These are phyloP conservation scores for Pueraria montana DNA, from an alignment of 306 rosid genomes.

Conservation along the genomic window DNA sequence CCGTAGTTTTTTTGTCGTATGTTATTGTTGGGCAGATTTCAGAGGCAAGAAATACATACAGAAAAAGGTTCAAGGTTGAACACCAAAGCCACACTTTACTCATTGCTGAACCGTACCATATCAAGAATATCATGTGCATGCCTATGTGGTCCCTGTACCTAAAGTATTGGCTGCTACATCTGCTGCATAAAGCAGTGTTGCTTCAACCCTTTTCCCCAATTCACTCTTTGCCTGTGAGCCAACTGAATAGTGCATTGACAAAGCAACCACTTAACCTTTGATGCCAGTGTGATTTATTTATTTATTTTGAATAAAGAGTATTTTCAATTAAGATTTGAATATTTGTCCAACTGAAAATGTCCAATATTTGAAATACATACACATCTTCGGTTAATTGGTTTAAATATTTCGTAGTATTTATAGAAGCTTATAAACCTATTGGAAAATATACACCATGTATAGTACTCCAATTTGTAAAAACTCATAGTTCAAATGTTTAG, in stretches of 20 bases:
- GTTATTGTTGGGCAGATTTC: not conserved
- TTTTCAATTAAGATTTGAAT: not conserved
- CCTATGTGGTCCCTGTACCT: constrained; percentile 43
- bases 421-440: not conserved
- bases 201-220: constrained; percentile 7
- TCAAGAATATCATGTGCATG: constrained; percentile 46
- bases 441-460: not conserved
- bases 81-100: constrained; percentile 43
- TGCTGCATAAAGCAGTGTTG: constrained; percentile 46
- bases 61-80: not conserved
- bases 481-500: not conserved
- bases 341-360: not conserved
- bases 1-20: constrained; percentile 25
- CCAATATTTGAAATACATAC: too few species aligned
- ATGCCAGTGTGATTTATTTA: not conserved
- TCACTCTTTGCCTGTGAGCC: constrained; percentile 51
- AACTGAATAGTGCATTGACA: not conserved
- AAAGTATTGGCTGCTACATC: constrained; percentile 22
- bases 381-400: too few species aligned
- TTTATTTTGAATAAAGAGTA: not conserved
- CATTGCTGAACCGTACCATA: constrained; percentile 43
- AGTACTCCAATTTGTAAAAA: not conserved
- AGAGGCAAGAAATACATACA: constrained; percentile 7
- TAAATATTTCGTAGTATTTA: not conserved
- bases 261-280: not conserved